Percentiles rank a stretch among this genome's conserved stretches.
These are phyloP conservation scores for Paramecium sonneborni DNA, from an alignment of 73 alveolate species.

Conservation along the genomic window DNA sequence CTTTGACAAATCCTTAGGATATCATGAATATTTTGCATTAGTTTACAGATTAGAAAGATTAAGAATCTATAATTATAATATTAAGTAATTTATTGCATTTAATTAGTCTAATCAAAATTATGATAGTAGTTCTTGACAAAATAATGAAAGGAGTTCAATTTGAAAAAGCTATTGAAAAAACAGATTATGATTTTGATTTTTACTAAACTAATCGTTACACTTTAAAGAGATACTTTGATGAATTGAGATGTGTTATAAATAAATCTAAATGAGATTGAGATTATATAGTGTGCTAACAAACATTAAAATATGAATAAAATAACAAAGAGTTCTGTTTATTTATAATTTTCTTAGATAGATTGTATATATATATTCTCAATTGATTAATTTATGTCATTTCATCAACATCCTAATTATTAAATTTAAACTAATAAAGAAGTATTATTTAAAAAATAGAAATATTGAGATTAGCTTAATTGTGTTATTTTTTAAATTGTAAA, in stretches of 20 bases:
- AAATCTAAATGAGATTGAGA: neutral
- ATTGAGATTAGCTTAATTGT: too few relatives aligned
- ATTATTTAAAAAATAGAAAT: too few relatives aligned
- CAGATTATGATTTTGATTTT: neutral
- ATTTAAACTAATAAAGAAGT: too few relatives aligned
- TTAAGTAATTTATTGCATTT: neutral
- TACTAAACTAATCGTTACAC: neutral
- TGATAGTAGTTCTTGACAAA: neutral
- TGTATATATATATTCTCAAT: too few relatives aligned
- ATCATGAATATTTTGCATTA: conserved; percentile 47
- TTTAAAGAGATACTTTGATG: conserved; percentile 2
- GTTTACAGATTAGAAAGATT: conserved; percentile 20
- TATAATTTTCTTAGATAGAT: too few relatives aligned
- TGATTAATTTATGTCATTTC: too few relatives aligned
- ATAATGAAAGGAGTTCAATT: neutral
- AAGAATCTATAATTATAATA: neutral
- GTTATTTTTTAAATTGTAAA: too few relatives aligned
- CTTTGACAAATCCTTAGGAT: neutral
- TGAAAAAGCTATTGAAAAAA: neutral
- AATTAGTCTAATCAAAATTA: neutral
- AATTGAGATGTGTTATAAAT: neutral
- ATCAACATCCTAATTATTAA: too few relatives aligned
- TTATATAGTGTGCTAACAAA: neutral
- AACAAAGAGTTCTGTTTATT: too few relatives aligned
- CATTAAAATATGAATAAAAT: neutral